Conservation (phyloP, 1,284 basidiomycete species). For the Austroboletus novae-zelandiae region DNA sequence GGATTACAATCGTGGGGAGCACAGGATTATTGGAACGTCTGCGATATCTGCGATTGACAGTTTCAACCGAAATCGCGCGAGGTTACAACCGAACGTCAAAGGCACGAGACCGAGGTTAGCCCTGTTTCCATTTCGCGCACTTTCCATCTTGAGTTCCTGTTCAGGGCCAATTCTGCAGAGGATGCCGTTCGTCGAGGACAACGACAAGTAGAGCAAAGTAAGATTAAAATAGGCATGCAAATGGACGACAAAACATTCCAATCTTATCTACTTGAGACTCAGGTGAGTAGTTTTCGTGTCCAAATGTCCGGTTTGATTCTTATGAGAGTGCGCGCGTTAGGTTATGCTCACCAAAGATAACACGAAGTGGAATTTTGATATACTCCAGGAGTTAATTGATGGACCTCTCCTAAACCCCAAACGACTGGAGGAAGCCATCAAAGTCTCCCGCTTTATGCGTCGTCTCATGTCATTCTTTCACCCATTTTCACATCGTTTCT, state of each 20-base stretch:
- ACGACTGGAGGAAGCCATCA: conserved; percentile 94
- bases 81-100: conserved; percentile 58
- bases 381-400: conserved; percentile 86
- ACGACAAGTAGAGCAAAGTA: conserved; percentile 86
- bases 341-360: conserved; percentile 89
- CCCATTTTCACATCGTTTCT: conserved; percentile 83
- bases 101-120: conserved; percentile 58
- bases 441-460: conserved; percentile 84
- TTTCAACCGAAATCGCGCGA: conserved; percentile 80
- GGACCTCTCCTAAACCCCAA: conserved; percentile 90
- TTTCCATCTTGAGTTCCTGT: conserved; percentile 1
- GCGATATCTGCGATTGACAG: conserved; percentile 89
- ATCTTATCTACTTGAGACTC: conserved; percentile 77
- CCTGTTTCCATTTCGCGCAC: background rate
- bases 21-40: conserved; percentile 80
- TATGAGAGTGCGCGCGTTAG: conserved; percentile 37
- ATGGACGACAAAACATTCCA: conserved; percentile 94
- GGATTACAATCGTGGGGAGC: conserved; percentile 69
- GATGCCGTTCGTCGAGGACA: conserved; percentile 87
- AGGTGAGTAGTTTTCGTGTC: conserved; percentile 45
- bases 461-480: conserved; percentile 91
- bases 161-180: conserved; percentile 82
- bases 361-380: conserved; percentile 91
- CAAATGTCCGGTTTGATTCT: conserved; percentile 1
- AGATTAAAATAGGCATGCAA: conserved; percentile 85